Conservation (phyloP, 768 basidiomycete genomes). For the Leccinum pellstonianum region DNA sequence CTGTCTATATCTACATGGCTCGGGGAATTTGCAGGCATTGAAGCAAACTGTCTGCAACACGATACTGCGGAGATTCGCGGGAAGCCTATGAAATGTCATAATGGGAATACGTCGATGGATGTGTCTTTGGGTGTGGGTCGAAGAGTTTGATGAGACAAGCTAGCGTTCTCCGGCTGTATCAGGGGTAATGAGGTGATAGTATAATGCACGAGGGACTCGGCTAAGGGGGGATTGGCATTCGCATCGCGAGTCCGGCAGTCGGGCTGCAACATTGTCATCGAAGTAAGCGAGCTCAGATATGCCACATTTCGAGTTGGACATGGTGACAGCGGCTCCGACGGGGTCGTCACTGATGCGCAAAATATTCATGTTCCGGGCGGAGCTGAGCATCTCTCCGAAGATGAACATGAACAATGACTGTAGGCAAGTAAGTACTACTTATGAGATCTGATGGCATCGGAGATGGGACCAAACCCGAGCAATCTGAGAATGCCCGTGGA, state of each 20-base stretch:
- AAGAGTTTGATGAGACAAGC: background rate
- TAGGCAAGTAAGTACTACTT: background rate
- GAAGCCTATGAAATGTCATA: background rate
- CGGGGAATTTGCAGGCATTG: background rate
- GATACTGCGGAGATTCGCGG: conserved; percentile 8
- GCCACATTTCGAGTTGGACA: conserved; percentile 15
- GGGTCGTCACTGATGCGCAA: background rate
- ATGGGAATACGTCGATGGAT: background rate
- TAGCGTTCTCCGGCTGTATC: conserved; percentile 1
- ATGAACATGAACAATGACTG: background rate
- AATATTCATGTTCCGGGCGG: background rate
- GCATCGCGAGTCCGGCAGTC: conserved; percentile 5
- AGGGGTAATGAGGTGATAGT: conserved; percentile 9
- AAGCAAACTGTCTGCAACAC: background rate
- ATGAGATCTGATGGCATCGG: conserved; percentile 13
- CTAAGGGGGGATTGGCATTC: background rate
- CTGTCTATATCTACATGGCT: background rate
- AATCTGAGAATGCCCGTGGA: conserved; percentile 6
- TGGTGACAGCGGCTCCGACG: background rate
- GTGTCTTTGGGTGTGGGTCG: background rate
- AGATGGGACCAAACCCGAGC: conserved; percentile 20
- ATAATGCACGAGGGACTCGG: conserved; percentile 1
- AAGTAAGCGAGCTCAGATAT: conserved; percentile 9
- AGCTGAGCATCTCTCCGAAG: background rate
- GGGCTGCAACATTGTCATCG: conserved; percentile 7